These are phyloP conservation scores for Westerdykella ornata DNA, from an alignment of 2,329 filamentous ascomycete species.

Conservation along the genomic window DNA sequence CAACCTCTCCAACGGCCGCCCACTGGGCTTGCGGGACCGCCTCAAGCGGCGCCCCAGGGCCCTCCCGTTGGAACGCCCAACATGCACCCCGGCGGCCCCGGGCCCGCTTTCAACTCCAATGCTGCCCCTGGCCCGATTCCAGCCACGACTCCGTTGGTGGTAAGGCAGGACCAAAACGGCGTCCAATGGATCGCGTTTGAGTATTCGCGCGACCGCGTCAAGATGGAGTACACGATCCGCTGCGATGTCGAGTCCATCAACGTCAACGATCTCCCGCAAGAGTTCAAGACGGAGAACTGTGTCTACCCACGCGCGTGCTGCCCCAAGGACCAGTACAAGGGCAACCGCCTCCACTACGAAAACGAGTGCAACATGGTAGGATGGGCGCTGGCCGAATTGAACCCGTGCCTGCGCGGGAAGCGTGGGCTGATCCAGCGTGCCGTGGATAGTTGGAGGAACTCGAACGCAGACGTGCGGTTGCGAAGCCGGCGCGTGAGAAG, in stretches of 20 bases:
- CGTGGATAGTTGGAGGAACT: slow-evolving; percentile 98
- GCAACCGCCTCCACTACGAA: slow-evolving; percentile 92
- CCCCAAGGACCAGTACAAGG: slow-evolving; percentile 90
- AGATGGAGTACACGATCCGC: slow-evolving; percentile 99
- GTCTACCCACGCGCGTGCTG: slow-evolving; percentile 95
- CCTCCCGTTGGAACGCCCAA: slow-evolving; percentile 38
- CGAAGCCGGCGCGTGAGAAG: slow-evolving; percentile 86
- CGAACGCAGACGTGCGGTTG: slow-evolving; percentile 89
- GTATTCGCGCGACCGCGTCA: slow-evolving; percentile 92
- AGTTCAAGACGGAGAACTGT: slow-evolving; percentile 98
- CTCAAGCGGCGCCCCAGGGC: slow-evolving; percentile 36
- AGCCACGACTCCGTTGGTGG: slow-evolving; percentile 88
- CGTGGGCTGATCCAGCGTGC: slow-evolving; percentile 92
- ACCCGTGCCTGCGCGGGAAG: slow-evolving; percentile 85
- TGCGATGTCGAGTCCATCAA: slow-evolving; percentile 97
- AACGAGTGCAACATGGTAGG: slow-evolving; percentile 99
- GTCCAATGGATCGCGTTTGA: slow-evolving; percentile 99
- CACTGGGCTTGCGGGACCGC: slow-evolving; percentile 41
- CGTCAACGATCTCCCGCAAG: slow-evolving; percentile 72
- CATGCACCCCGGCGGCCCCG: slow-evolving; percentile 37
- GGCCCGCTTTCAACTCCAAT: slow-evolving; percentile 66
- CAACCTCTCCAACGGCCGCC: slow-evolving; percentile 50
- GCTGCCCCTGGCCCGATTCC: slow-evolving; percentile 94
- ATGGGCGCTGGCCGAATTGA: slow-evolving; percentile 94
- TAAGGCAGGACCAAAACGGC: slow-evolving; percentile 89